Base-by-base conservation (phyloP, 2,329 filamentous ascomycete genomes). In the Metarhizium album region DNA sequence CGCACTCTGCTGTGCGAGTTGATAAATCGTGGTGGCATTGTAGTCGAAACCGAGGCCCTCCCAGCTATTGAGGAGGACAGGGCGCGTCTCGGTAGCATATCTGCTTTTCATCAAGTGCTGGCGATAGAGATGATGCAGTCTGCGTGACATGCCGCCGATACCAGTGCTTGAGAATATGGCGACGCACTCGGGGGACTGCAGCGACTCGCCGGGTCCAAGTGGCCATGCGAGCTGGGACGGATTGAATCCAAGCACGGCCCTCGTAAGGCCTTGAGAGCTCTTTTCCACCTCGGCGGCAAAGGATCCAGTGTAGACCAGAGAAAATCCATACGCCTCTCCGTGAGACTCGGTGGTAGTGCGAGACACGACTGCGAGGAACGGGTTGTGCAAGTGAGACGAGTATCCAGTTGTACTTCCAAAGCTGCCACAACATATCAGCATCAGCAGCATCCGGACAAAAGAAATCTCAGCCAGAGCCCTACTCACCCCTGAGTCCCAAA, bases 291-390 rank as follows among this genome's bases (percentile, higher is more conserved):
- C 74, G 0, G 76, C 77, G 1, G 73, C 68, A 56, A 83, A 84
- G 1, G 79, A 83, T 2, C 82, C 82, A 0, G 79, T 79, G 62
- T 83, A 85, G 18, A 85, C 69, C 2, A 84, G 70, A 1, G 78
- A 82, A 62, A 84, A 84, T 0, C 80, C 82, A 72, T 79, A 84
- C 6, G 77, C 80, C 37, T 83, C 74, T 1, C 82, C 82, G 2
- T 73, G 70, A 0, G 74, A 73, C 57, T 85, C 81, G 1, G 80
- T 84, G 0, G 81, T 79, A 1, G 67, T 68, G 0, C 80, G 74
- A 3, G 75, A 67, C 0, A 78, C 70, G 2, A 85, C 63, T 0
- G 78, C 72, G 22, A 84, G 69, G 65, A 84, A 84, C 0, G 81
- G 80, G 56, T 85, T 85, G 59, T 83, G 78, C 1, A 80, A 67